These are phyloP conservation scores for Epichloe festucae DNA, from an alignment of 2,329 filamentous ascomycete species.

Conservation along the genomic window DNA sequence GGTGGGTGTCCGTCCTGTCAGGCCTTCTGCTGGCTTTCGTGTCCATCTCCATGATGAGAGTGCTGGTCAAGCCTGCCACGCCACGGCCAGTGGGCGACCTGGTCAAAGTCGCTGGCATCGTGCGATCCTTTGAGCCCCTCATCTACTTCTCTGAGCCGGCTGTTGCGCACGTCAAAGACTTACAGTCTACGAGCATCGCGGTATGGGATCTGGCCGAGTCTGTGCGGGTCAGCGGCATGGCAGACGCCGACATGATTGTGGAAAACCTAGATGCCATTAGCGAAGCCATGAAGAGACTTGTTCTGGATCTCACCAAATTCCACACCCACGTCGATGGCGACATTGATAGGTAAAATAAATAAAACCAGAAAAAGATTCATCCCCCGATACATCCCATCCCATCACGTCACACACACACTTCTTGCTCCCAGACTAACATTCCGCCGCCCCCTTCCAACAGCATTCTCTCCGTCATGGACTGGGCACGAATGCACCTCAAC, in stretches of 20 bases:
- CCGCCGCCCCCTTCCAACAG: constrained; percentile 23
- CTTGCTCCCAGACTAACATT: background rate
- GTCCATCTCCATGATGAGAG: constrained; percentile 50
- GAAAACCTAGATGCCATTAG: constrained; percentile 73
- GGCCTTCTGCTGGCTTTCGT: constrained; percentile 50
- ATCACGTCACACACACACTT: too few species aligned
- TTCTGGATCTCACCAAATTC: constrained; percentile 78
- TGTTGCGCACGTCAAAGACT: constrained; percentile 68
- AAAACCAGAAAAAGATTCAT: background rate
- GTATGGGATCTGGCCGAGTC: constrained; percentile 93
- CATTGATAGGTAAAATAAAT: constrained; percentile 55
- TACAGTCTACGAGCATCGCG: constrained; percentile 83
- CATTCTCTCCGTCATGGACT: constrained; percentile 91
- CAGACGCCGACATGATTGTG: constrained; percentile 75
- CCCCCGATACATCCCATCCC: too few species aligned
- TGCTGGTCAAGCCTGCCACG: constrained; percentile 55
- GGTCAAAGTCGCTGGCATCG: constrained; percentile 79
- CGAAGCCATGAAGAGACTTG: constrained; percentile 72
- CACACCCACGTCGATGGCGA: constrained; percentile 90
- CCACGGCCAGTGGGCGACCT: constrained; percentile 45
- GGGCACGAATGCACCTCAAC: constrained; percentile 75
- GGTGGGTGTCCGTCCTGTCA: constrained; percentile 53
- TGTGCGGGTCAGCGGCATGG: constrained; percentile 81
- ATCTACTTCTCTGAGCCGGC: constrained; percentile 93
- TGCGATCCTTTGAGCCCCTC: constrained; percentile 82